A percentile compares a stretch with the other conserved stretches of the same genome.
These are phyloP conservation scores for Phytopythium cucurbitacearum DNA, from an alignment of 352 stramenopile species.

Conservation along the genomic window DNA sequence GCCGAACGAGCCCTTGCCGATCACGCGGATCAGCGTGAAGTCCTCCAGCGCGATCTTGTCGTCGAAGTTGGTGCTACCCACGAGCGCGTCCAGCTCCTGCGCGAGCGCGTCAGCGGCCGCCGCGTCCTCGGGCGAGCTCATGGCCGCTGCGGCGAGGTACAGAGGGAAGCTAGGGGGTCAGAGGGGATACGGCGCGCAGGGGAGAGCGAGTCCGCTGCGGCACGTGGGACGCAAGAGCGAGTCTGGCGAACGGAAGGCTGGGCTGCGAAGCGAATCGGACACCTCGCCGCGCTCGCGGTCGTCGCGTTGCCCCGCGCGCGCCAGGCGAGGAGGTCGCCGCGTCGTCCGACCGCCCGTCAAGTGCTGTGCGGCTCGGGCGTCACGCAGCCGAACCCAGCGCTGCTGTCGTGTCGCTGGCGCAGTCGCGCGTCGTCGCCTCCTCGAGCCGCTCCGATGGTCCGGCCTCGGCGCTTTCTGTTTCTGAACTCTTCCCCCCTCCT, in stretches of 20 bases:
- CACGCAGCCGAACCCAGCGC: not conserved
- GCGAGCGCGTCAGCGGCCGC: constrained; percentile 28
- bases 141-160: constrained; percentile 8
- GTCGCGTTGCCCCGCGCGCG: not conserved
- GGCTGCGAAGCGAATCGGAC: too few species aligned
- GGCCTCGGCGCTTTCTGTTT: constrained; percentile 3
- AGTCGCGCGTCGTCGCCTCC: too few species aligned
- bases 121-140: constrained; percentile 53
- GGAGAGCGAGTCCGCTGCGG: too few species aligned
- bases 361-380: not conserved
- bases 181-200: too few species aligned
- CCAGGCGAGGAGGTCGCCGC: not conserved
- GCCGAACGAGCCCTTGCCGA: constrained; percentile 87
- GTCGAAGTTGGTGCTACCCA: constrained; percentile 73
- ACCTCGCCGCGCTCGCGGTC: not conserved
- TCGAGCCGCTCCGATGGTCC: not conserved
- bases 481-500: constrained; percentile 2
- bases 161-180: too few species aligned
- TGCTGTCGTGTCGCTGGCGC: too few species aligned
- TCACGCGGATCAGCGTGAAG: constrained; percentile 87
- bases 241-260: too few species aligned
- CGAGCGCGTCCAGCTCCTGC: constrained; percentile 64
- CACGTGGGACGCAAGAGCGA: too few species aligned
- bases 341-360: not conserved
- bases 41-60: constrained; percentile 88